Evolutionary conservation across 2,329 filamentous ascomycete species (phyloP), one percentile per base, ranked within the genome.

Genomic region (Cladosporium oxysporum): DNA sequence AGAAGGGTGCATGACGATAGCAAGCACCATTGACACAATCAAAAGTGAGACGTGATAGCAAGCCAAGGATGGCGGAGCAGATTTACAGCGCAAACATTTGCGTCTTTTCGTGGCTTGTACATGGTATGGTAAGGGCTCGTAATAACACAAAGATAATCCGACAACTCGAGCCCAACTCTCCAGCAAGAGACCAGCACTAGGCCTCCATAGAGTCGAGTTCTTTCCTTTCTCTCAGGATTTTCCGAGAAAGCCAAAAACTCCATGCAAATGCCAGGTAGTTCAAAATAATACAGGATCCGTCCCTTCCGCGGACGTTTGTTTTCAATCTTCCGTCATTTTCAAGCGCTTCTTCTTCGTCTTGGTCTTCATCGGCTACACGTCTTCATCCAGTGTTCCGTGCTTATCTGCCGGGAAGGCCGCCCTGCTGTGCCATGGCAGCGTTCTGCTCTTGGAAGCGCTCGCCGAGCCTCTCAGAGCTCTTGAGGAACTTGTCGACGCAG

Each of bases 401-500:
- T 53, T 65, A 59, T 47, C 63, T 52, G 31, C 72, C 67, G n/a
- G 69, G 68, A 69, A 78, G 72, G 21, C 83, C 81, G 26, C 85
- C 87, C 49, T 81, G 78, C 78, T 88, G 87, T 79, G 86, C 86
- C 87, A 90, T 89, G 49, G 84, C 84, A 58, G 87, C 87, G 74
- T 90, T 90, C 79, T 89, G 86, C 79, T 90, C 88, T 76, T 90
- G 87, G 87, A 98, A 99, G 70, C 95, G 88, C 81, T 96, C 91
- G 75, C 93, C 92, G 74, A 99, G 85, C 68, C 95, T 90, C 81
- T 95, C 92, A 70, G 92, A 92, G 69, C 90, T 90, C 79, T 96
- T 95, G 85, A 98, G 90, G 81, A 92, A 92, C 85, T 99, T 99
- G 82, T 95, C 91, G 69, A 98, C 93, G 81, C 95, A 99, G 75